Base-by-base conservation (phyloP, 371 early-diverging fungal species). In the Mucor saturninus region DNA sequence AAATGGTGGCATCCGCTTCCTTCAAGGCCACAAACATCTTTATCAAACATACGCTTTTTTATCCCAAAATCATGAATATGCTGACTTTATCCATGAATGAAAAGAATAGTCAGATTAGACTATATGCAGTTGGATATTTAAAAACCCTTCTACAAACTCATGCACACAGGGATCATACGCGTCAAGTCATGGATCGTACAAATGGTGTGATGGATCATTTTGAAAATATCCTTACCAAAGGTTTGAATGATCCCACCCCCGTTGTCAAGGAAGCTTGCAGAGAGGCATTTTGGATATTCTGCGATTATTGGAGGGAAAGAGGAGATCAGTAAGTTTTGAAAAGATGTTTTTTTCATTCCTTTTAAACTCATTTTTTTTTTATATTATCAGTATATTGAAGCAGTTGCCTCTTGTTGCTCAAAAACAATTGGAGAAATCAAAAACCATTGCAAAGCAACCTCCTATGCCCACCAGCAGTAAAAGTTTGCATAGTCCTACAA, bases 41-140 rank as follows among this genome's bases (percentile, higher is more conserved):
- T 35, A 31, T 81, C n/a, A 69, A 59, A 8, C 72, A 79, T 52
- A 67, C 83, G 2, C 61, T 52, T 4, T 79, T 67, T 54, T 68
- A 82, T 52, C 71, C 73, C 42, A 82, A 77, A 57, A 54, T 74
- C 9, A 64, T 72, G 61, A 73, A 74, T 29, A 66, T 76, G 63
- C 53, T 82, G 4, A 62, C 58, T 60, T 31, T 73, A 26, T 56
- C 73, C 3, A 73, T 79, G 61, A 72, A 65, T 21, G 83, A 82
- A 30, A 82, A 82, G 60, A 82, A 79, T 60, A 71, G 64, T 26
- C 83, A 82, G n/a, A 73, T 68, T 28, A 73, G 83, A 48, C 51
- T 71, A 14, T 76, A 65, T 62, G 73, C 75, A 5, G 51, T 77
- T 38, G 61, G 59, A 2, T 82, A 79, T 59, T 59, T 64, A 49